These are phyloP conservation scores for Alternaria atra DNA, from an alignment of 2,329 filamentous ascomycete genomes.

Conservation along the genomic window DNA sequence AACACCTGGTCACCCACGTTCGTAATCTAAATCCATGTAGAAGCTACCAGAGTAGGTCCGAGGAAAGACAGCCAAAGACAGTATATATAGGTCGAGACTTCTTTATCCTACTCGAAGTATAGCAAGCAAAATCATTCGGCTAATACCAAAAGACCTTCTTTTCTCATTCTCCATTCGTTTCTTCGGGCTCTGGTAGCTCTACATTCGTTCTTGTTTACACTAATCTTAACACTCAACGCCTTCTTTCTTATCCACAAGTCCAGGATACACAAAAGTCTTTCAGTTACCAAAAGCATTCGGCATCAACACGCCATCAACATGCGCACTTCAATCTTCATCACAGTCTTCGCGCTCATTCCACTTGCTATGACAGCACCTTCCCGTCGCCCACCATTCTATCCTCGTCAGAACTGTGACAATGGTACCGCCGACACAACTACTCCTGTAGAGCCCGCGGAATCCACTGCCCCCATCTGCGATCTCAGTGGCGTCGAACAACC, in stretches of 20 bases:
- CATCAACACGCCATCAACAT: slow-evolving; percentile 24
- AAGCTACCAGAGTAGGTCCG: slow-evolving; percentile 7
- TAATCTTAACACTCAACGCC: slow-evolving; percentile 11
- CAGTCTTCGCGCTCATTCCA: slow-evolving; percentile 34
- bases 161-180: slow-evolving; percentile 25
- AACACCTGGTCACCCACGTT: slow-evolving; percentile 9
- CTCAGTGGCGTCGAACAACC: slow-evolving; percentile 37
- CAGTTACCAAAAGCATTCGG: slow-evolving; percentile 3
- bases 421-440: background rate
- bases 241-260: background rate
- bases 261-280: slow-evolving; percentile 6
- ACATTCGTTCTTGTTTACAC: slow-evolving; percentile 14
- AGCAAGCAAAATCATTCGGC: slow-evolving; percentile 6
- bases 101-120: slow-evolving; percentile 11
- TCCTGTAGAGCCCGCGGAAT: background rate
- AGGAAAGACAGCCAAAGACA: slow-evolving; percentile 10
- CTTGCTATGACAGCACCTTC: slow-evolving; percentile 34
- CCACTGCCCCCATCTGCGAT: slow-evolving; percentile 30
- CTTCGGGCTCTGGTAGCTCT: slow-evolving; percentile 46
- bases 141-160: slow-evolving; percentile 20
- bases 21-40: slow-evolving; percentile 23
- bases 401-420: slow-evolving; percentile 28
- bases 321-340: slow-evolving; percentile 33
- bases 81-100: slow-evolving; percentile 19
- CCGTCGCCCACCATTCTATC: slow-evolving; percentile 14